These are phyloP conservation scores for Amaranthus palmeri DNA, from an alignment of 148 eudicot genomes.

Conservation along the genomic window DNA sequence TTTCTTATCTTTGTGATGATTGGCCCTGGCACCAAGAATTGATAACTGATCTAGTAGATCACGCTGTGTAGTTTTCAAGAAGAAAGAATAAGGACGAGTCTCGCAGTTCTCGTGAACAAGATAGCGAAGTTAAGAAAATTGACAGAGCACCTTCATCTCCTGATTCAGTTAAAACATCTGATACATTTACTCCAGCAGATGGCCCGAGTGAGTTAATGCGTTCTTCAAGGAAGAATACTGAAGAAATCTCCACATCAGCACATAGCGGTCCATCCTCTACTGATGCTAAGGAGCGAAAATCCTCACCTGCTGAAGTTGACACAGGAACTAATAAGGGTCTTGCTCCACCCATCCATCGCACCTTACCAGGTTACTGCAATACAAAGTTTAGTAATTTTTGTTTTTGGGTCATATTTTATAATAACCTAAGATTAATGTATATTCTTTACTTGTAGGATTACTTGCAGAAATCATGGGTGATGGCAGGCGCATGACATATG, in stretches of 20 bases:
- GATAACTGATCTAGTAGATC: constrained; percentile 3
- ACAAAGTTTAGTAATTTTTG: background rate
- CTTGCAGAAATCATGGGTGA: constrained; percentile 91
- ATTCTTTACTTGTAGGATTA: constrained; percentile 43
- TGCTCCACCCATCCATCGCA: constrained; percentile 42
- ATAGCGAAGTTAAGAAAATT: constrained; percentile 50
- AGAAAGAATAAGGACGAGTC: constrained; percentile 57
- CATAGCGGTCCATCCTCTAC: constrained; percentile 48
- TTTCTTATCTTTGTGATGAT: background rate
- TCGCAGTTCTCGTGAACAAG: constrained; percentile 47
- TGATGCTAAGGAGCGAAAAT: constrained; percentile 46
- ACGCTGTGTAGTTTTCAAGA: constrained; percentile 47
- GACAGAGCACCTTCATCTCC: constrained; percentile 26
- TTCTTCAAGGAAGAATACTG: constrained; percentile 38
- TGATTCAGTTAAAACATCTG: no score
- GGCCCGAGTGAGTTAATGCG: constrained; percentile 36
- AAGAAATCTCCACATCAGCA: constrained; percentile 32
- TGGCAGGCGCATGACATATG: constrained; percentile 83
- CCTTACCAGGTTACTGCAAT: constrained; percentile 73
- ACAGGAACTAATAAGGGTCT: constrained; percentile 37
- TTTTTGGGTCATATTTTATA: background rate
- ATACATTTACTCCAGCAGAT: constrained; percentile 25
- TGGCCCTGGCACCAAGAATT: background rate
- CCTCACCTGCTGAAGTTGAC: constrained; percentile 55
- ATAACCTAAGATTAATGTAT: background rate